Evolutionary conservation across 768 basidiomycete species (phyloP).

Genomic region (Mycena belliarum): DNA sequence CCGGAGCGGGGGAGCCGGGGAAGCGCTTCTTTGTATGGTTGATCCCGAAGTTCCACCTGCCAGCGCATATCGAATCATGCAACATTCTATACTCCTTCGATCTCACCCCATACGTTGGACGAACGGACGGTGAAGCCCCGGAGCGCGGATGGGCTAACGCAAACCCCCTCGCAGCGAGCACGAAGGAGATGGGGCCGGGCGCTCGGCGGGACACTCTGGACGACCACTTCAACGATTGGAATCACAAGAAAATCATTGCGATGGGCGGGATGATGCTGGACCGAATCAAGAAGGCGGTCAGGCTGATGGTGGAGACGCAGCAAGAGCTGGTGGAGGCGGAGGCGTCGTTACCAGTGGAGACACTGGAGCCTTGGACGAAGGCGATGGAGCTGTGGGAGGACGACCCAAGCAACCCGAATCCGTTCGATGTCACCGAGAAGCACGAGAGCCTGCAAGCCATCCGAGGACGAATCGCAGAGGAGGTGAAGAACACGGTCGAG

Average conservation of each 20-base stretch:
- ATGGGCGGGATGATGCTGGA: neutral
- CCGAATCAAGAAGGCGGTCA: neutral
- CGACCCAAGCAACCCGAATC: neutral
- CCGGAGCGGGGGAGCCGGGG: neutral
- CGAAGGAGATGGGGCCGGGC: slow-evolving; percentile 37
- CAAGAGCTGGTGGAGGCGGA: neutral
- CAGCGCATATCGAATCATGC: slow-evolving; percentile 24
- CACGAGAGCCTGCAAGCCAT: neutral
- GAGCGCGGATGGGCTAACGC: slow-evolving; percentile 33
- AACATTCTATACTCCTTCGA: slow-evolving; percentile 24
- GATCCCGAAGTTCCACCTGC: slow-evolving; percentile 30
- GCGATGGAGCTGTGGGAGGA: neutral
- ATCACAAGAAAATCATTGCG: slow-evolving; percentile 2
- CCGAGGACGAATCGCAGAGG: neutral
- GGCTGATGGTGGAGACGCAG: neutral
- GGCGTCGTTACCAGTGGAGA: neutral
- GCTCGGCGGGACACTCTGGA: neutral
- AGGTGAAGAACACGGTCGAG: neutral
- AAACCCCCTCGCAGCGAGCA: slow-evolving; percentile 34
- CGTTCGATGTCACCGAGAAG: neutral
- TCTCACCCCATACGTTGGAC: slow-evolving; percentile 32
- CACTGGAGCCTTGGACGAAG: neutral
- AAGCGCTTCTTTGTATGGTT: slow-evolving; percentile 11
- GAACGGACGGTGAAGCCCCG: slow-evolving; percentile 34
- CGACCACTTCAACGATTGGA: slow-evolving; percentile 10